Evolutionary conservation across 176 grass and related monocot species (phyloP), one percentile per base, ranked within the genome.

Genomic region (Aechmea fasciata): DNA sequence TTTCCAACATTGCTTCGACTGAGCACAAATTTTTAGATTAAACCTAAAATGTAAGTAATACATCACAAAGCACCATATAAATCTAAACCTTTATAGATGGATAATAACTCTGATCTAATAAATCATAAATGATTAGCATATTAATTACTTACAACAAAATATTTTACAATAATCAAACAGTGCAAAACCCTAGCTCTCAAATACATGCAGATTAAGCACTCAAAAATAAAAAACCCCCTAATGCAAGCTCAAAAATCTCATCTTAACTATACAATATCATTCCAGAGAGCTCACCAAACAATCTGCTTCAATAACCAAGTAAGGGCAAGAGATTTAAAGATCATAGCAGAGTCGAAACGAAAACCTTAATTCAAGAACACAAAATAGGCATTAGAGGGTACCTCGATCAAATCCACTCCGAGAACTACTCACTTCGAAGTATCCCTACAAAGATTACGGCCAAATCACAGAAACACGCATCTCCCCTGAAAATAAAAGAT

Each of bases 371-470:
- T 66, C 22, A 20, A 75, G 50, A 52, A 75, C 26, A 75, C 20
- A 54, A 67, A 75, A 75, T 11, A 75, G 25, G 14, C 50, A 67
- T 55, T 75, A 75, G 64, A 75, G n/a, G 24, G 24, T 18, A 75
- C 65, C 23, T n/a, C 33, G 54, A 53, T 13, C 11, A 75, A 75
- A 54, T 24, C 50, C 63, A 55, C 22, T 26, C 20, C 10, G 15
- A 75, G 54, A 72, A 18, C 47, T n/a, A n/a, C n/a, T n/a, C n/a
- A n/a, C 25, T 18, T 9, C 55, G 10, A 61, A 17, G 8, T 15
- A 61, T 61, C 15, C n/a, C 20, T 61, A 22, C n/a, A 8, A 61
- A 3, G 15, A 67, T 14, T 11, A 67, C n/a, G 12, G 26, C 15
- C 61, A 9, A 33, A 53, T 11, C 24, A 7, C 47, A 10, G 25